A percentile compares a stretch with the other conserved stretches of the same genome.
These are phyloP conservation scores for Geotrichum klebahnii DNA, from an alignment of 1,139 yeast species.

Conservation along the genomic window DNA sequence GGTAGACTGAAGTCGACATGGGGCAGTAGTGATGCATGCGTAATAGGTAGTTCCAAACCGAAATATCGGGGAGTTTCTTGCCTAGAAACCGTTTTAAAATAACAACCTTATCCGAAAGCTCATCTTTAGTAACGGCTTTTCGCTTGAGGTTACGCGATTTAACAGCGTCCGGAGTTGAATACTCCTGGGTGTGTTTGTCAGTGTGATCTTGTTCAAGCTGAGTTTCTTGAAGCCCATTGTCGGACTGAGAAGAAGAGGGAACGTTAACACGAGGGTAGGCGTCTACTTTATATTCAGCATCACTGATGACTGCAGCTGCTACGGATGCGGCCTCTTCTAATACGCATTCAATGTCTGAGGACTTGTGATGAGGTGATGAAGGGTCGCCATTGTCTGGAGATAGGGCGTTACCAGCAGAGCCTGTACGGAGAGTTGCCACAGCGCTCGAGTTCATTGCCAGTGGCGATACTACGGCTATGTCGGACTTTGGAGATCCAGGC, in stretches of 20 bases:
- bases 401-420: background rate
- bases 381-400: background rate
- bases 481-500: background rate
- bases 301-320: conserved; percentile 5
- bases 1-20: conserved; percentile 44
- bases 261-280: background rate
- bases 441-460: background rate
- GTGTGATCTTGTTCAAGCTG: background rate
- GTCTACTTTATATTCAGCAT: background rate
- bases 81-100: conserved; percentile 3
- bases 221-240: background rate
- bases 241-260: background rate
- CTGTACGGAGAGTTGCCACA: background rate
- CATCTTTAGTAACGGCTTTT: conserved; percentile 1
- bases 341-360: background rate
- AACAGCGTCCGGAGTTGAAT: conserved; percentile 2
- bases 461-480: background rate
- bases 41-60: conserved; percentile 40
- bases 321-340: conserved; percentile 7
- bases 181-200: background rate
- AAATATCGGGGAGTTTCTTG: conserved; percentile 9
- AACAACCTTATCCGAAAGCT: background rate
- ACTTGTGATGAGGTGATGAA: background rate
- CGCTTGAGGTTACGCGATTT: conserved; percentile 3
- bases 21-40: conserved; percentile 46